A percentile compares a stretch with the other conserved stretches of the same genome.
Evolutionary conservation across 192 early-diverging fungal genomes (phyloP).

Genomic region (Haplosporangium gracile): DNA sequence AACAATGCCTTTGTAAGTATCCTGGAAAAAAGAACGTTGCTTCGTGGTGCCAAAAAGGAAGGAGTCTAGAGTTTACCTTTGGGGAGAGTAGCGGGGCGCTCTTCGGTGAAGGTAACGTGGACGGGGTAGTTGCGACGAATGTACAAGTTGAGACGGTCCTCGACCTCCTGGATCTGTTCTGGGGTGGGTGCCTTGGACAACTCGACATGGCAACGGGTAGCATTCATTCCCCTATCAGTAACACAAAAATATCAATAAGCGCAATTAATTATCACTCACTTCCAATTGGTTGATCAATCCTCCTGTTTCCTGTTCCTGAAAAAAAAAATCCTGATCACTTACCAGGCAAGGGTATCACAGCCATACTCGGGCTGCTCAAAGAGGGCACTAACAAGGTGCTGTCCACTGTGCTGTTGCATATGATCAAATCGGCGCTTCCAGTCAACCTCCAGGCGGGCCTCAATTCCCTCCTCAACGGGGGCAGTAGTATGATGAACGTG

Average conservation of each 20-base stretch:
- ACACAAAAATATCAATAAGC: not conserved
- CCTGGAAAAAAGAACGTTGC: not conserved
- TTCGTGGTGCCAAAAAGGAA: not conserved
- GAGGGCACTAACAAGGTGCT: constrained; percentile 79
- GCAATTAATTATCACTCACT: not conserved
- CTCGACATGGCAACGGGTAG: constrained; percentile 70
- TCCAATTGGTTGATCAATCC: not conserved
- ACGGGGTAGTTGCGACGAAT: constrained; percentile 68
- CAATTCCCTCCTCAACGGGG: constrained; percentile 60
- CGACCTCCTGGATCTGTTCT: constrained; percentile 63
- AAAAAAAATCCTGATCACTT: not conserved
- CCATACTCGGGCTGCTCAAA: constrained; percentile 70
- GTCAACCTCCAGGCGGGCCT: constrained; percentile 69
- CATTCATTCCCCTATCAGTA: constrained; percentile 64
- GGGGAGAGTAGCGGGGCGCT: constrained; percentile 65
- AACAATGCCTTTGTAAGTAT: not conserved
- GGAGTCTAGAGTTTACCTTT: constrained; percentile 28
- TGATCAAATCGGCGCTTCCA: constrained; percentile 78
- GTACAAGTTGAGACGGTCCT: constrained; percentile 65
- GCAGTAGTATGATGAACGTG: constrained; percentile 70
- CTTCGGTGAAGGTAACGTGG: constrained; percentile 60
- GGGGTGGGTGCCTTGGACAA: constrained; percentile 61
- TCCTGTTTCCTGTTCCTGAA: not conserved
- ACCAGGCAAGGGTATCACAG: constrained; percentile 78
- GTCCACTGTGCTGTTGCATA: constrained; percentile 84